Evolutionary conservation across 2,329 filamentous ascomycete species (phyloP).

Genomic region (Colletotrichum salicis): DNA sequence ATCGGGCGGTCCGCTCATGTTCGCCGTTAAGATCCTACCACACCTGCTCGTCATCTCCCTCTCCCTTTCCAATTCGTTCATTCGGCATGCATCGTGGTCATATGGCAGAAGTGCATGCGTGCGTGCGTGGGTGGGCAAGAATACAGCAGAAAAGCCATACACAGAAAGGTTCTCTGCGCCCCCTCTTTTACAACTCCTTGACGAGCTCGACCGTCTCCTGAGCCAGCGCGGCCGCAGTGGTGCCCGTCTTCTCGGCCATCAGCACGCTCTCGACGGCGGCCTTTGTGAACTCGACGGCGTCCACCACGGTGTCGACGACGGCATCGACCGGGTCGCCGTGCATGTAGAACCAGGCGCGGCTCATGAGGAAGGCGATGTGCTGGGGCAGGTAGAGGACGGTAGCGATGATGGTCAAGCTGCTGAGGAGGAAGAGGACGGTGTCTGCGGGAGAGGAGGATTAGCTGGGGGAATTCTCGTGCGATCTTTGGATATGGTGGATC

Average conservation of each 20-base stretch:
- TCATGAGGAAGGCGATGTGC: constrained; percentile 83
- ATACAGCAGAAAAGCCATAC: too few relatives aligned
- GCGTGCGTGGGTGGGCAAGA: too few relatives aligned
- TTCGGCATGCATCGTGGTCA: constrained; percentile 18
- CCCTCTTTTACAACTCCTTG: constrained; percentile 49
- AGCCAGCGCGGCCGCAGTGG: constrained; percentile 29
- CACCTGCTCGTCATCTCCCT: neutral
- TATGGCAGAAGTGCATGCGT: neutral
- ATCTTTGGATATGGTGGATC: too few relatives aligned
- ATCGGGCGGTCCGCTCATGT: constrained; percentile 21
- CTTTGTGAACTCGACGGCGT: constrained; percentile 59
- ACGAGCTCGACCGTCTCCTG: constrained; percentile 43
- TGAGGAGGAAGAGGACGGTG: constrained; percentile 89
- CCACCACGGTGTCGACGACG: constrained; percentile 73
- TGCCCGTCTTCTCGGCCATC: constrained; percentile 28
- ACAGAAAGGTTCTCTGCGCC: too few relatives aligned
- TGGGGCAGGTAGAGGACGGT: constrained; percentile 92
- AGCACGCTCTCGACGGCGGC: constrained; percentile 50
- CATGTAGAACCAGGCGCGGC: constrained; percentile 94
- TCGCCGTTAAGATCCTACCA: constrained; percentile 12
- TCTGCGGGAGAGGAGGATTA: constrained; percentile 63
- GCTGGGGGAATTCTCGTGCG: neutral
- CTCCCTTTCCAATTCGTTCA: neutral
- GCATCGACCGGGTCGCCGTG: constrained; percentile 77
- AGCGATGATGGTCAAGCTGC: constrained; percentile 86